These are phyloP conservation scores for Sclerotinia nivalis DNA, from an alignment of 2,329 filamentous ascomycete species.

Conservation along the genomic window DNA sequence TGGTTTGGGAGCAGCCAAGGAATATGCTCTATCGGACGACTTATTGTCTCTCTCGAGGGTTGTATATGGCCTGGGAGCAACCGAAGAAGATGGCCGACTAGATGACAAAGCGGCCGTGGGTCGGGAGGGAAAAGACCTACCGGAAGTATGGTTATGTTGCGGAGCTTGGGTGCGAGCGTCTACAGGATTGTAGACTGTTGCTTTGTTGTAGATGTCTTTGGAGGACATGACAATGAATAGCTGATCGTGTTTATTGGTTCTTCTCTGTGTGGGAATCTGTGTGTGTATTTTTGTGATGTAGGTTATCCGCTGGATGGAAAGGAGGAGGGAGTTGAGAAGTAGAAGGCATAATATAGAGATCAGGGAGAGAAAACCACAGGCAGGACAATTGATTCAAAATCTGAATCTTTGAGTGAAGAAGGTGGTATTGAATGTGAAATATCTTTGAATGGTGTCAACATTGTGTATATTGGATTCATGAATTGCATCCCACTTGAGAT, in stretches of 20 bases:
- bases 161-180: conserved; percentile 1
- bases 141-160: background rate
- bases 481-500: background rate
- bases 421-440: background rate
- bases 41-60: conserved; percentile 2
- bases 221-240: conserved; percentile 7
- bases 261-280: background rate
- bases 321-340: background rate
- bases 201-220: conserved; percentile 16
- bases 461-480: conserved; percentile 1
- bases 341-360: background rate
- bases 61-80: background rate
- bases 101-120: background rate
- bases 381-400: background rate
- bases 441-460: background rate
- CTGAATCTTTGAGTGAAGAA: conserved; percentile 3
- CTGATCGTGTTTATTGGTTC: background rate
- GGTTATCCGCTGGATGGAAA: background rate
- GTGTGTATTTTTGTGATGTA: background rate
- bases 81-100: background rate
- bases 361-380: no score
- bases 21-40: background rate
- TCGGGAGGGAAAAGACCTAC: background rate
- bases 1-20: background rate
- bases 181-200: conserved; percentile 1